These are phyloP conservation scores for Nephelium lappaceum DNA, from an alignment of 345 rosid genomes.

Conservation along the genomic window DNA sequence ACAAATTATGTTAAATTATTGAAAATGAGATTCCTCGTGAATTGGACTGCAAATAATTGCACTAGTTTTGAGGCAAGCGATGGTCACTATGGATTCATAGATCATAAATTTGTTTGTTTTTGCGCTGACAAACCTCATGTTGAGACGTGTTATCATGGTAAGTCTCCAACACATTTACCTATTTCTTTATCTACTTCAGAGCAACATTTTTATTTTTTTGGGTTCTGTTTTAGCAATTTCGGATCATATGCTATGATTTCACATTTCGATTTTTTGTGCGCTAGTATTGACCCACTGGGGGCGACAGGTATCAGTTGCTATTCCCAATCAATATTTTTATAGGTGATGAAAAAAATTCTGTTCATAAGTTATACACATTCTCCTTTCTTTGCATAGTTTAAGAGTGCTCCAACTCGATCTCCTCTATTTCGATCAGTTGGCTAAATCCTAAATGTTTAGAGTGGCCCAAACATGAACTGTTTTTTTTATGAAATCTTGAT, in stretches of 20 bases:
- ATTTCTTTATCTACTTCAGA: too few species aligned
- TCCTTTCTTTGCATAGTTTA: not conserved
- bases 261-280: too few species aligned
- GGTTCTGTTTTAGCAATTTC: too few species aligned
- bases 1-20: slow-evolving; percentile 41
- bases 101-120: slow-evolving; percentile 1
- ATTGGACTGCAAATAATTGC: slow-evolving; percentile 17
- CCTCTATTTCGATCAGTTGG: not conserved
- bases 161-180: not conserved
- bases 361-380: not conserved
- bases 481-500: too few species aligned
- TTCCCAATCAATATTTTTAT: too few species aligned
- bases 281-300: too few species aligned
- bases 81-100: slow-evolving; percentile 23
- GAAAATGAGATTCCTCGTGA: slow-evolving; percentile 58
- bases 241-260: too few species aligned
- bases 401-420: not conserved
- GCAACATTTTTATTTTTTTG: not conserved
- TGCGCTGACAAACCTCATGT: too few species aligned
- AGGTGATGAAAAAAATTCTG: too few species aligned
- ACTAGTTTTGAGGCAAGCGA: slow-evolving; percentile 12
- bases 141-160: slow-evolving; percentile 63
- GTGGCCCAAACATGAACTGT: too few species aligned
- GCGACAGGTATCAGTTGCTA: too few species aligned
- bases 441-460: too few species aligned